phyloP scores from a whole-genome alignment of 371 early-diverging fungal genomes.

The Rhizopus arrhizus region DNA sequence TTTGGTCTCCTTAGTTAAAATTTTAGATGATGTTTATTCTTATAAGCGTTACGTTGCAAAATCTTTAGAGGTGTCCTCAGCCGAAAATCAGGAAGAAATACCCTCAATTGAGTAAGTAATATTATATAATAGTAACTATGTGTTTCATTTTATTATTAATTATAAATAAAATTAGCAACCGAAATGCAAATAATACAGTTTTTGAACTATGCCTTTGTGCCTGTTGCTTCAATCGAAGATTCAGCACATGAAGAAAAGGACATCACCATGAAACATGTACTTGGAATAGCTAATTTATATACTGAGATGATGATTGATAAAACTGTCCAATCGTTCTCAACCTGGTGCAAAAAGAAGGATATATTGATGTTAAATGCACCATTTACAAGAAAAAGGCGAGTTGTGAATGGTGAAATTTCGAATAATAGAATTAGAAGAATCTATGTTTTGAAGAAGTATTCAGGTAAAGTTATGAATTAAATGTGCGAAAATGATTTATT shows the following conservation, averaged over 20 bases:
- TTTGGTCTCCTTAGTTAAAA: slow-evolving; percentile 2
- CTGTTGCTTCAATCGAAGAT: no score
- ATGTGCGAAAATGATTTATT: slow-evolving; percentile 5
- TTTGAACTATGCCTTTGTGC: no score
- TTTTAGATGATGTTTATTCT: no score
- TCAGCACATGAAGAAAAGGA: no score
- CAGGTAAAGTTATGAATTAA: slow-evolving; percentile 5
- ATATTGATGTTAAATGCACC: background rate
- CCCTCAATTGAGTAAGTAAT: no score
- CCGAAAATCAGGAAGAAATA: no score
- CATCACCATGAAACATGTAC: background rate
- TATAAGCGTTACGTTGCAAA: no score
- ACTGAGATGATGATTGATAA: slow-evolving; percentile 3
- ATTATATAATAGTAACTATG: no score
- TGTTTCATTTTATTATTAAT: no score
- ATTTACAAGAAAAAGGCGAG: background rate
- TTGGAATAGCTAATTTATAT: background rate
- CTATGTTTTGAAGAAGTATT: slow-evolving; percentile 6
- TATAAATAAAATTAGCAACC: no score
- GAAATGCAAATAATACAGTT: no score
- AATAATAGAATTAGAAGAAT: slow-evolving; percentile 1
- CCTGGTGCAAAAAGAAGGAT: slow-evolving; percentile 7
- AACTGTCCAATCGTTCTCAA: slow-evolving; percentile 1
- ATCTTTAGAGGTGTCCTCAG: no score
- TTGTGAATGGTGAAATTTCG: background rate